Evolutionary conservation across 345 rosid genomes (phyloP).

Genomic region (Bruguiera sexangula): DNA sequence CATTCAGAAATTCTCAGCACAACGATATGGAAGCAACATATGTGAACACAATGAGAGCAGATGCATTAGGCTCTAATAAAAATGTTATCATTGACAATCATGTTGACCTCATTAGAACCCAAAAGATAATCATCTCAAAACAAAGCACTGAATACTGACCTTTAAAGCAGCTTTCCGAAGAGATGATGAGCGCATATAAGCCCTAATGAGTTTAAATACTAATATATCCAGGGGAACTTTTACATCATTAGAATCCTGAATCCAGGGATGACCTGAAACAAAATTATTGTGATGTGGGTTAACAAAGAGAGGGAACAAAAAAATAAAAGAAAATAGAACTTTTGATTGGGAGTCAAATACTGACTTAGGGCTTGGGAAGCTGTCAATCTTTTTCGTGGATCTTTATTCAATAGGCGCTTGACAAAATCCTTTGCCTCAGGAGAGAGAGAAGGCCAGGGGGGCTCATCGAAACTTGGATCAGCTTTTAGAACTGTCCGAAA

Average conservation of each 20-base stretch:
- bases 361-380: constrained; percentile 93
- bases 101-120: background rate
- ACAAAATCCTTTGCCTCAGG: constrained; percentile 88
- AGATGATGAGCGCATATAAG: constrained; percentile 78
- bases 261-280: constrained; percentile 91
- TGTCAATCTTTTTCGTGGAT: constrained; percentile 85
- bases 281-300: constrained; percentile 8
- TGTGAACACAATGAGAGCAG: background rate
- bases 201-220: constrained; percentile 72
- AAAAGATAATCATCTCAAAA: background rate
- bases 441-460: constrained; percentile 92
- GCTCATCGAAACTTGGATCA: constrained; percentile 82
- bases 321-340: background rate
- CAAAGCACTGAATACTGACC: constrained; percentile 43
- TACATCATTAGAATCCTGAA: constrained; percentile 40
- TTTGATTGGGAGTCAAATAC: constrained; percentile 18
- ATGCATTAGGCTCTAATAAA: background rate
- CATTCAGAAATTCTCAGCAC: background rate
- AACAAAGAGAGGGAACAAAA: background rate
- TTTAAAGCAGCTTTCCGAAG: constrained; percentile 86
- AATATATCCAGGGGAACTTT: constrained; percentile 75
- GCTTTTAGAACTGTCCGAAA: constrained; percentile 88
- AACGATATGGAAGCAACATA: background rate
- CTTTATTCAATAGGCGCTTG: constrained; percentile 70
- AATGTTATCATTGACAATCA: background rate